phyloP scores from a whole-genome alignment of 176 grass and related monocot genomes.

The Zoysia pacifica region DNA sequence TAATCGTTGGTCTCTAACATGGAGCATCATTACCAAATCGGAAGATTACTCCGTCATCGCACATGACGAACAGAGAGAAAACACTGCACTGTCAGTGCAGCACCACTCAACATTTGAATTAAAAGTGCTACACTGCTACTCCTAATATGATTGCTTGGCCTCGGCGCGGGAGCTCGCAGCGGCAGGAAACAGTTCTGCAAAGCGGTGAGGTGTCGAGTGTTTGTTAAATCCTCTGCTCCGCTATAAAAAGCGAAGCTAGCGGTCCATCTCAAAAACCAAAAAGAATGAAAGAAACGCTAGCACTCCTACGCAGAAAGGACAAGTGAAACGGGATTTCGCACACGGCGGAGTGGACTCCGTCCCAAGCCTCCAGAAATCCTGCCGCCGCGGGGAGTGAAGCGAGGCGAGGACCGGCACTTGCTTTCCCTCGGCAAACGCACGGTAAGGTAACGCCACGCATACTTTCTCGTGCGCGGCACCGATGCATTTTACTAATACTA shows the following conservation, averaged over 20 bases:
- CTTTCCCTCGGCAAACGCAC: slow-evolving; percentile 10
- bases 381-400: not conserved
- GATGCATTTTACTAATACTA: not conserved
- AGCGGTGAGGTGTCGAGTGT: not conserved
- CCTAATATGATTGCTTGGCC: not conserved
- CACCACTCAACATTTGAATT: not conserved
- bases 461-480: not conserved
- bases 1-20: not conserved
- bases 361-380: not conserved
- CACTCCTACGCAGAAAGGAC: not conserved
- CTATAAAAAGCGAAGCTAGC: not conserved
- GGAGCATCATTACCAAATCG: not conserved
- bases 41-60: not conserved
- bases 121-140: not conserved
- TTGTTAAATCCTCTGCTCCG: slow-evolving; percentile 6
- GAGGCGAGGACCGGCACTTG: not conserved
- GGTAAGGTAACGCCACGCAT: not conserved
- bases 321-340: slow-evolving; percentile 10
- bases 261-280: no score
- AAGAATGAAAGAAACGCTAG: no score
- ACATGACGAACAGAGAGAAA: slow-evolving; percentile 2
- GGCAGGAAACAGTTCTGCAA: slow-evolving; percentile 23
- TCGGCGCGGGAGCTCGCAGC: slow-evolving; percentile 3
- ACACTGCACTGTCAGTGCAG: not conserved
- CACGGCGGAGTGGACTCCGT: not conserved